Evolutionary conservation across 1,139 yeast species (phyloP).

Genomic region (Candida gigantensis): DNA sequence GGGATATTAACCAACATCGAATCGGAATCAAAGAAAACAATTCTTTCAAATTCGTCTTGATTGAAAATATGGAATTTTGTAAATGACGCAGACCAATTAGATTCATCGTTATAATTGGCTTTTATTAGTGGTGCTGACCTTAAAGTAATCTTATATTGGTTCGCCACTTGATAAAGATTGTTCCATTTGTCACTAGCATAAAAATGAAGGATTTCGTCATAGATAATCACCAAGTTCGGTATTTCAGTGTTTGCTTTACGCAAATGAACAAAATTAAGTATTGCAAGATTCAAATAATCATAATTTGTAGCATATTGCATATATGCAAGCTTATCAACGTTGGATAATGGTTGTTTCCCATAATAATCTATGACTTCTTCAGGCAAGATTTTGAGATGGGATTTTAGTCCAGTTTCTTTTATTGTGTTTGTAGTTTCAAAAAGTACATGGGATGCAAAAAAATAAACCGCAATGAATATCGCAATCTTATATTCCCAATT

Average conservation of each 20-base stretch:
- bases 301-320: slow-evolving; percentile 40
- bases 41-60: slow-evolving; percentile 42
- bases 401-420: slow-evolving; percentile 17
- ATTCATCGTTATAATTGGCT: slow-evolving; percentile 18
- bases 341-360: slow-evolving; percentile 11
- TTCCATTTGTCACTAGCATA: slow-evolving; percentile 17
- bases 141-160: slow-evolving; percentile 21
- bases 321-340: slow-evolving; percentile 25
- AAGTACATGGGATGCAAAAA: slow-evolving; percentile 19
- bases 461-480: slow-evolving; percentile 23
- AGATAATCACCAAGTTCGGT: slow-evolving; percentile 29
- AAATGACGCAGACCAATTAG: slow-evolving; percentile 52
- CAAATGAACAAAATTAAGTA: slow-evolving; percentile 30
- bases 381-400: slow-evolving; percentile 25
- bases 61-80: slow-evolving; percentile 57
- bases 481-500: slow-evolving; percentile 32
- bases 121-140: slow-evolving; percentile 22
- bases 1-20: slow-evolving; percentile 29
- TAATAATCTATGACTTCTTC: slow-evolving; percentile 21
- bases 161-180: slow-evolving; percentile 15
- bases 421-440: slow-evolving; percentile 15
- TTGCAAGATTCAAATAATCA: slow-evolving; percentile 34
- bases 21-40: slow-evolving; percentile 47
- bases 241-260: slow-evolving; percentile 22
- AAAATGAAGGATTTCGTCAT: slow-evolving; percentile 21